Base-by-base conservation (phyloP, 116 monocot species). In the Papilionanthe hybrid region DNA sequence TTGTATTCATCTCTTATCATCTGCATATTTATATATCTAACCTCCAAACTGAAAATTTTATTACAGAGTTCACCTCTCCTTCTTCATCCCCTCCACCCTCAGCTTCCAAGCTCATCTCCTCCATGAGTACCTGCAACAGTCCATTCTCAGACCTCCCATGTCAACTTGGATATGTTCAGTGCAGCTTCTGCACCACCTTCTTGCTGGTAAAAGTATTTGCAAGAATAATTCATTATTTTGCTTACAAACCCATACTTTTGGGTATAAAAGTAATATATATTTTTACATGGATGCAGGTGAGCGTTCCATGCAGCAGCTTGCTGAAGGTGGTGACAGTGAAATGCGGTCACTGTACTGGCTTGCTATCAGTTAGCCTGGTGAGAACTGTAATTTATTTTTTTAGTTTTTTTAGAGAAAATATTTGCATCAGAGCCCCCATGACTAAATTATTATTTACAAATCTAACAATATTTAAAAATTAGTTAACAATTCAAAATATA, bases 91-190 rank as follows among this genome's bases (percentile, higher is more conserved):
- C 17, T 15, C 53, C 53, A 53, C 53, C 17, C 53, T 49, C 22
- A 6, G 5, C 37, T 69, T 37, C 30, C 11, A 37, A 69, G 1
- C 4, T 3, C 37, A 29, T 22, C 43, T 0, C 19, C 43, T 43
- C 75, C 47, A 75, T 75, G 50, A 75, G 49, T 5, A 25, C 75
- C 5, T 75, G 50, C 50, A 50, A 5, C 50, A 75, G 15, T 29
- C 75, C 23, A 75, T 77, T 90, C 66, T 78, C 89, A 48, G 92
- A 93, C 6, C 85, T 96, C 72, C 55, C 87, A 30, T 90, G 93
- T 76, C 92, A 88, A 63, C 90, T 98, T 5, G 91, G 94, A 81
- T 98, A 94, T n/a, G 94, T 98, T 28, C 94, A 98, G 71, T 98
- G 98, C 85, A 86, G 88, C 27, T 91, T 94, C 82, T 98, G 98